phyloP scores from a whole-genome alignment of 176 grass and related monocot genomes.

The Carex myosuroides region DNA sequence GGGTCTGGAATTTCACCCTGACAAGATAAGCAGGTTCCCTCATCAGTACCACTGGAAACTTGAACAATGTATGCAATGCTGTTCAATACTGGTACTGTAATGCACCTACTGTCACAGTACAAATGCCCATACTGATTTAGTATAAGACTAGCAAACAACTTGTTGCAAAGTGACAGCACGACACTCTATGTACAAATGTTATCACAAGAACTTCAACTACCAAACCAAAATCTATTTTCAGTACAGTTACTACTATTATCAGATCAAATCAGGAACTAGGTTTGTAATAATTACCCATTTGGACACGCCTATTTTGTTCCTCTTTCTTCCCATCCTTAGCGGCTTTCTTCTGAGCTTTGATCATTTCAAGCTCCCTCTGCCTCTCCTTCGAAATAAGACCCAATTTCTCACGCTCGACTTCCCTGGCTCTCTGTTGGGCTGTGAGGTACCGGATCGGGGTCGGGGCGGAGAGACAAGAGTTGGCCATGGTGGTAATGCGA shows the following conservation, averaged over 20 bases:
- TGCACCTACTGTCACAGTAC: neutral
- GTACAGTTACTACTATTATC: neutral
- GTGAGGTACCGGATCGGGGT: conserved; percentile 54
- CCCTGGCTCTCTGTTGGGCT: conserved; percentile 44
- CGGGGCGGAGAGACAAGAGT: conserved; percentile 57
- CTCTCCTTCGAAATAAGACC: conserved; percentile 74
- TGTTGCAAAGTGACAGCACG: neutral
- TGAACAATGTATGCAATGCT: neutral
- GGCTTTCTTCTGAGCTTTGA: conserved; percentile 54
- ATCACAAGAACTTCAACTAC: neutral
- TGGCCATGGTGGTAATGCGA: conserved; percentile 46
- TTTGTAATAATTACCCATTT: conserved; percentile 38
- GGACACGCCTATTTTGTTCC: conserved; percentile 29
- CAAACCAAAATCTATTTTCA: neutral
- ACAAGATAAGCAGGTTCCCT: neutral
- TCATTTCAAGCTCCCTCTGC: conserved; percentile 64
- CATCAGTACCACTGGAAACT: neutral
- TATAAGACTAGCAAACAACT: neutral
- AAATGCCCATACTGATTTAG: neutral
- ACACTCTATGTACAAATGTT: neutral
- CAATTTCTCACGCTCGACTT: conserved; percentile 77
- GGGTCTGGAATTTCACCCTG: neutral
- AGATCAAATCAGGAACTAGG: neutral
- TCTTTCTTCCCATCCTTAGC: conserved; percentile 28
- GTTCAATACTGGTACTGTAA: neutral